These are phyloP conservation scores for Gnaphalium uliginosum DNA, from an alignment of 129 eudicot genomes.

Conservation along the genomic window DNA sequence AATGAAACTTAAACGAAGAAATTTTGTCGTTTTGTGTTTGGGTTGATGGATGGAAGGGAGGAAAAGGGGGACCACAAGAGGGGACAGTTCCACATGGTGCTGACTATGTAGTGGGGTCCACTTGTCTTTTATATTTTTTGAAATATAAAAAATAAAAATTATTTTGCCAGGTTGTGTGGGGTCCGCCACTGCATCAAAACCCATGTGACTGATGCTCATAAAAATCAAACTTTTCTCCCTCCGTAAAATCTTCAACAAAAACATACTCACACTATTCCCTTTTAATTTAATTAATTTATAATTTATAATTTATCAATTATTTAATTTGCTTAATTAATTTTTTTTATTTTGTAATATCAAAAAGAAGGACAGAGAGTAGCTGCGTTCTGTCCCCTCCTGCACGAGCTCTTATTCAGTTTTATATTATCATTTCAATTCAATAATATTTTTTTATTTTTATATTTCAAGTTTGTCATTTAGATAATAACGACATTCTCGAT, in stretches of 20 bases:
- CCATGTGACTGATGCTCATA: slow-evolving; percentile 54
- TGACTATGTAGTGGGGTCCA: slow-evolving; percentile 42
- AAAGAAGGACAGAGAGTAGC: slow-evolving; percentile 1
- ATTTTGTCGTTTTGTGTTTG: slow-evolving; percentile 27
- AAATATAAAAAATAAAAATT: neutral
- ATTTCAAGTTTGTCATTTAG: no score
- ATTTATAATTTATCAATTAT: neutral
- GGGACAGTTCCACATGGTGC: slow-evolving; percentile 54
- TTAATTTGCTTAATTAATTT: neutral
- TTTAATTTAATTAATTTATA: neutral
- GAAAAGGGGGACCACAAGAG: slow-evolving; percentile 31
- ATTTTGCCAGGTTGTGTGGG: slow-evolving; percentile 50
- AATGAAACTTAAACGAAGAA: neutral
- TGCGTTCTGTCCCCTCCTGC: slow-evolving; percentile 27
- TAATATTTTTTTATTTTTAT: no score
- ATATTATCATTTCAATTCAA: neutral
- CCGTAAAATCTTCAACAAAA: slow-evolving; percentile 35
- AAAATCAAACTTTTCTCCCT: slow-evolving; percentile 34
- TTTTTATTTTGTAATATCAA: neutral
- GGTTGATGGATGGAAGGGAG: slow-evolving; percentile 36
- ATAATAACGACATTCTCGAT: no score
- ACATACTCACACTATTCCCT: slow-evolving; percentile 13
- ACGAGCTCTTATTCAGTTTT: slow-evolving; percentile 25
- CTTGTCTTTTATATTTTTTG: neutral
- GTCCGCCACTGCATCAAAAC: slow-evolving; percentile 30